Base-by-base conservation (phyloP, 768 basidiomycete species). In the Cystofilobasidium capitatum region DNA sequence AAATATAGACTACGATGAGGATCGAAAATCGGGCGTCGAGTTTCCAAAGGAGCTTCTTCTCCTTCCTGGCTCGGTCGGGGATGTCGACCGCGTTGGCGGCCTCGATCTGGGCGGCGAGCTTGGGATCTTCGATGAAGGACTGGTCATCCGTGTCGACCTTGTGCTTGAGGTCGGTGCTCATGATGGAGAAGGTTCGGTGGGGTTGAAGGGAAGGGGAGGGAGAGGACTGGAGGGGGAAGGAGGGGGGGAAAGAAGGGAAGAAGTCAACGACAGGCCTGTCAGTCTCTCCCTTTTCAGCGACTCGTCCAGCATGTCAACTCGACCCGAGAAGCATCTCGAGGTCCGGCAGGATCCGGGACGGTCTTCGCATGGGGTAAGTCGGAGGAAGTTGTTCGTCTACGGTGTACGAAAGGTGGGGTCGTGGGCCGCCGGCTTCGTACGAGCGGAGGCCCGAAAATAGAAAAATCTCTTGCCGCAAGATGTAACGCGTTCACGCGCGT, bases 1-100 rank as follows among this genome's bases (percentile, higher is more conserved):
- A 75, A 66, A 81, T 79, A 67, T 82, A 82, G 31, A 81, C 77
- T 44, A 81, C 70, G 45, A 81, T 76, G 29, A 62, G 40, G 22
- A 47, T 62, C 24, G 60, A 55, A 26, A 64, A 54, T 9, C 51
- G 49, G 31, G 29, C 17, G 36, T 64, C 54, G 39, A 64, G 26
- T 36, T 63, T 54, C 22, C 49, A 49, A 45, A 37, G 49, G 14
- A 54, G 37, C 29, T 33, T 31, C 51, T 55, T 55, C 31, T 55
- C 51, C 31, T 55, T 55, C 5, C 14, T 10, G 5, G 51, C 51
- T 2, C 51, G 51, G 51, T 55, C 51, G 1, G 51, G 51, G 29
- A 55, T 33, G 3, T 33, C 29, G 51, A 55, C 29, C 9, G 26
- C 51, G 29, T 3, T n/a, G 51, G 29, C 51, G 26, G 51, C 51